phyloP scores from a whole-genome alignment of 257 asterid species.

The Linderniella brevidens region DNA sequence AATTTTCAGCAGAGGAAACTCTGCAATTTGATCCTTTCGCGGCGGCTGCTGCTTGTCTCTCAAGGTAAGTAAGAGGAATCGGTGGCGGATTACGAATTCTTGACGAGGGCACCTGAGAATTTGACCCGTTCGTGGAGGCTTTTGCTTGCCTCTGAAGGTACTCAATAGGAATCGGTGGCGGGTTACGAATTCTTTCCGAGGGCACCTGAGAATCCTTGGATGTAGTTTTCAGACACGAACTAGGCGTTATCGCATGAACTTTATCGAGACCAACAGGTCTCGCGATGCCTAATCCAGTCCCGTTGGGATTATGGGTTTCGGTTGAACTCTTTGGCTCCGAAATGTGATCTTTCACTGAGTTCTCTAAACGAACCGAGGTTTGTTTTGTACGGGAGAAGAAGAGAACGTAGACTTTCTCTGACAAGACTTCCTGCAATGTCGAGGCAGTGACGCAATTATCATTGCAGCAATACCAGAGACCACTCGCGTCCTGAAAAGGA shows the following conservation, averaged over 20 bases:
- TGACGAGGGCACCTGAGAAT: too few relatives aligned
- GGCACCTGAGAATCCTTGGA: too few relatives aligned
- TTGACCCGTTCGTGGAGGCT: too few relatives aligned
- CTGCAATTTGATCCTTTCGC: neutral
- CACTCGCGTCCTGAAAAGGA: slow-evolving; percentile 60
- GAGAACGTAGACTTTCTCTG: slow-evolving; percentile 85
- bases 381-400: slow-evolving; percentile 83
- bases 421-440: slow-evolving; percentile 67
- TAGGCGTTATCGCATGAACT: too few relatives aligned
- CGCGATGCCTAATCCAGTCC: too few relatives aligned
- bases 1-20: neutral
- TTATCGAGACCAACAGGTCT: too few relatives aligned
- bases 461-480: slow-evolving; percentile 93
- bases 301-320: neutral
- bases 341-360: slow-evolving; percentile 18
- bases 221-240: too few relatives aligned
- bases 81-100: too few relatives aligned
- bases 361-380: slow-evolving; percentile 23
- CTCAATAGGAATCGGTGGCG: too few relatives aligned
- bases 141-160: too few relatives aligned
- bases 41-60: slow-evolving; percentile 7
- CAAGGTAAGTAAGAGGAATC: neutral
- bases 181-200: too few relatives aligned
- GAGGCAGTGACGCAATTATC: slow-evolving; percentile 70
- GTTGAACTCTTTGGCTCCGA: slow-evolving; percentile 17